Conservation (phyloP, 495 filamentous ascomycete species). For the Astrocystis sublimbata region DNA sequence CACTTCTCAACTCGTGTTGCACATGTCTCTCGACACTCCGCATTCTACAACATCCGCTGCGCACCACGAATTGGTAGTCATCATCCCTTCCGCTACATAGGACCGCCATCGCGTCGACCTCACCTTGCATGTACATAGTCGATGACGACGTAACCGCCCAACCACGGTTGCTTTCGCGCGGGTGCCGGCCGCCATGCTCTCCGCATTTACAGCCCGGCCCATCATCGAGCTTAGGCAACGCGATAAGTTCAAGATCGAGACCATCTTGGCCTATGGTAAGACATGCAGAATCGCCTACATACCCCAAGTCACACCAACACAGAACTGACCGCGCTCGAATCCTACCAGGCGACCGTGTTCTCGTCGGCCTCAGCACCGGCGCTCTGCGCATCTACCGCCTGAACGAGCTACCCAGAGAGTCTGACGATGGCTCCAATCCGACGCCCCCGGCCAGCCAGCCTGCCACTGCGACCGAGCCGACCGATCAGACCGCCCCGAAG, state of each 20-base stretch:
- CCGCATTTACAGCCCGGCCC: slow-evolving; percentile 93
- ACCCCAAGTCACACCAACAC: background rate
- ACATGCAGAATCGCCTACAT: background rate
- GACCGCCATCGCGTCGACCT: background rate
- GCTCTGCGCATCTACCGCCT: slow-evolving; percentile 88
- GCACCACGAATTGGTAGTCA: background rate
- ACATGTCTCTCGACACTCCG: background rate
- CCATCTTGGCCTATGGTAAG: slow-evolving; percentile 82
- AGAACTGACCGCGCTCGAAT: slow-evolving; percentile 1
- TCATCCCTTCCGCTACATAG: background rate
- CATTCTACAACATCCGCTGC: background rate
- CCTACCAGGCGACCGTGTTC: slow-evolving; percentile 74
- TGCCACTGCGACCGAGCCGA: slow-evolving; percentile 11
- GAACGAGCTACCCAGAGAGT: slow-evolving; percentile 53
- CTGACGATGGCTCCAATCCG: slow-evolving; percentile 21
- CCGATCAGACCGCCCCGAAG: slow-evolving; percentile 26
- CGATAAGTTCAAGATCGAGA: slow-evolving; percentile 95
- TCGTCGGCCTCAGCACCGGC: slow-evolving; percentile 88
- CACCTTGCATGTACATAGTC: slow-evolving; percentile 1
- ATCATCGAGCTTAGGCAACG: slow-evolving; percentile 93
- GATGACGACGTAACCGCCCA: slow-evolving; percentile 17
- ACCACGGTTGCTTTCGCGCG: slow-evolving; percentile 21
- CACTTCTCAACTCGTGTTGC: background rate
- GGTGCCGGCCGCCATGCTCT: slow-evolving; percentile 71
- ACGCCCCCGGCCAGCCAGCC: slow-evolving; percentile 3